Base-by-base conservation (phyloP, 352 stramenopile species). In the Plasmopara halstedii region DNA sequence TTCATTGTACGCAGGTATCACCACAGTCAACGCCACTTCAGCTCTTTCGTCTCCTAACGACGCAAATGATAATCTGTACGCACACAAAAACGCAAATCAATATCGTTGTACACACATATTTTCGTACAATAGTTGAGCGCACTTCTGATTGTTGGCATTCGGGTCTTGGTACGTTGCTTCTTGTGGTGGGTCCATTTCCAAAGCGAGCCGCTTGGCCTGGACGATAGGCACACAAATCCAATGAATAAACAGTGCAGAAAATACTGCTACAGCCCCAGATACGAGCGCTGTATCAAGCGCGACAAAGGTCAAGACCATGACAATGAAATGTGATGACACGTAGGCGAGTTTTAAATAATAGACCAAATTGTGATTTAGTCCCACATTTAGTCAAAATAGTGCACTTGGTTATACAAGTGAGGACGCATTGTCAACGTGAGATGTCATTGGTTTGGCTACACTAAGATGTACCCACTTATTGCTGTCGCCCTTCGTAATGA, bases 1-100 rank as follows among this genome's bases (percentile, higher is more conserved):
- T 56, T 98, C 94, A 53, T 98, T 98, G 70, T 94, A 97, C 20
- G 94, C 94, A 11, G 94, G 93, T 26, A 98, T 83, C 36, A 98
- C 74, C 15, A 98, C 75, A 10, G 83, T 95, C 22, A 98, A 58
- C 37, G 81, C 72, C 21, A 79, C 50, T 20, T 67, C 58, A 1
- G 77, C 42, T 20, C 52, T 40, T 31, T 85, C 73, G 37, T 89
- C 70, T 0, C 73, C 53, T 22, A 90, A 51, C 22, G 75, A 88
- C 4, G 54, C 69, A 44, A 90, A 90, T 46, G 54, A 42, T 17
- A 60, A 56, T 14, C 71, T 88, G 19, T 7, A 46, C 25, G 11
- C 14, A 62, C 39, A 38, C 27, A 35, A 42, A 34, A 40, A 38
- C 13, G 15, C 25, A 17, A 10, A 42, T 36, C 35, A 36, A 20